Evolutionary conservation across 2,329 filamentous ascomycete genomes (phyloP).

Genomic region (Aspergillus nomiae): DNA sequence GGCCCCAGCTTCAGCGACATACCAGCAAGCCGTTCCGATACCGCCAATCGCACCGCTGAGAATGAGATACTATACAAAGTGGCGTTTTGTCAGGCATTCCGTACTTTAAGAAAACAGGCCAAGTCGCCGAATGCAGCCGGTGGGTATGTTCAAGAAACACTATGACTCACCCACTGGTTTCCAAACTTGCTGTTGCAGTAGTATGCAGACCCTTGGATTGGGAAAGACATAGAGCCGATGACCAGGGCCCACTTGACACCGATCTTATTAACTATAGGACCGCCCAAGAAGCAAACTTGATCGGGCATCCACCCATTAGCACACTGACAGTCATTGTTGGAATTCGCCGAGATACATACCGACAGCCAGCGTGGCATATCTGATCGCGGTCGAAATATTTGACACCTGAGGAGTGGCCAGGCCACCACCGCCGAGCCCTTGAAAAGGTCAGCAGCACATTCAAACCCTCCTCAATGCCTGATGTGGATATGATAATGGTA

Average conservation of each 20-base stretch:
- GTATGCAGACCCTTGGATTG: slow-evolving; percentile 51
- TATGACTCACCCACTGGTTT: slow-evolving; percentile 47
- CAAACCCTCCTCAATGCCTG: neutral
- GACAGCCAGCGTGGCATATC: slow-evolving; percentile 32
- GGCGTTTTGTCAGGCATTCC: neutral
- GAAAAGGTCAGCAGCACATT: neutral
- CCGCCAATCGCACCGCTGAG: slow-evolving; percentile 42
- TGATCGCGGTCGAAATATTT: slow-evolving; percentile 42
- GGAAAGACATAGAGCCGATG: slow-evolving; percentile 46
- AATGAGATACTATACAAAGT: slow-evolving; percentile 39
- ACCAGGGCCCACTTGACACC: slow-evolving; percentile 52
- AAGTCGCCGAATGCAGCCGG: neutral
- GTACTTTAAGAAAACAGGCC: neutral
- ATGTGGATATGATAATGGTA: neutral
- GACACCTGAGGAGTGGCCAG: slow-evolving; percentile 48
- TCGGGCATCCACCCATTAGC: neutral
- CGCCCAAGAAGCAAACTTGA: slow-evolving; percentile 45
- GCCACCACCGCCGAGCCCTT: slow-evolving; percentile 48
- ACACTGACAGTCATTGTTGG: neutral
- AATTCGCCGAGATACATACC: slow-evolving; percentile 20
- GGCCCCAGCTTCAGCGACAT: slow-evolving; percentile 52
- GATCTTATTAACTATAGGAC: slow-evolving; percentile 51
- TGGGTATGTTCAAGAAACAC: no score
- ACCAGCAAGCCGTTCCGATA: slow-evolving; percentile 50
- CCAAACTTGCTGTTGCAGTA: slow-evolving; percentile 54